phyloP scores from a whole-genome alignment of 176 grass and related monocot species.

The Saccharum spontaneum region DNA sequence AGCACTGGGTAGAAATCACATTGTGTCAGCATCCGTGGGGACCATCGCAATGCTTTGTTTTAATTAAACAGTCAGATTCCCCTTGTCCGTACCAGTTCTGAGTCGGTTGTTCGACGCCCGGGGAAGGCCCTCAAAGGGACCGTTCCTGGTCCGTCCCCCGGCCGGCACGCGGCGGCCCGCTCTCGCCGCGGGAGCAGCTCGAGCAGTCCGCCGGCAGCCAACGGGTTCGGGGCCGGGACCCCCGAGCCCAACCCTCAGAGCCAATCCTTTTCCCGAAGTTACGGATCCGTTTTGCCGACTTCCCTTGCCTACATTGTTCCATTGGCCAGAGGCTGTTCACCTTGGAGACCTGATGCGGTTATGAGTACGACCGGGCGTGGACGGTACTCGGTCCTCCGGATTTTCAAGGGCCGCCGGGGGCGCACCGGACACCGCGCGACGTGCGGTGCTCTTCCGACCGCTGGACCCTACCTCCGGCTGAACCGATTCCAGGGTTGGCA shows the following conservation, averaged over 20 bases:
- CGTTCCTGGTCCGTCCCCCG: background rate
- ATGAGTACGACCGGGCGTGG: conserved; percentile 49
- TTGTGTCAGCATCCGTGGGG: conserved; percentile 64
- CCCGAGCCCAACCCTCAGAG: no score
- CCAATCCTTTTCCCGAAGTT: background rate
- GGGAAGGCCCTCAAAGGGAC: background rate
- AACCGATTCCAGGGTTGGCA: conserved; percentile 32
- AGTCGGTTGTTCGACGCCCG: conserved; percentile 57
- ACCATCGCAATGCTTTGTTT: conserved; percentile 85
- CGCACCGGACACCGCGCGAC: conserved; percentile 61
- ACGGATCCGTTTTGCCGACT: no score
- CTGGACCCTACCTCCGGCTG: conserved; percentile 71
- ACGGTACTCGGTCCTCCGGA: conserved; percentile 62
- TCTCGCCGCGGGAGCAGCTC: background rate
- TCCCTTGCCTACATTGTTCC: conserved; percentile 73
- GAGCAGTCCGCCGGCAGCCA: background rate
- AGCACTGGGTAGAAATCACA: conserved; percentile 80
- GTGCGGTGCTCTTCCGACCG: conserved; percentile 68
- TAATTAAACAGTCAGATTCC: conserved; percentile 79
- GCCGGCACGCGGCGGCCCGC: background rate
- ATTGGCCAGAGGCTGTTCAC: conserved; percentile 47
- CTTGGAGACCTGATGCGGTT: conserved; percentile 82
- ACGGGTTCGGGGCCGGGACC: background rate
- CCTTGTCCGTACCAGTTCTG: conserved; percentile 73
- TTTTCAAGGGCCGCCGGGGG: conserved; percentile 65